Evolutionary conservation across 305 asterid genomes (phyloP), one percentile per base, ranked within the genome.

Genomic region (Fraxinus angustifolia): DNA sequence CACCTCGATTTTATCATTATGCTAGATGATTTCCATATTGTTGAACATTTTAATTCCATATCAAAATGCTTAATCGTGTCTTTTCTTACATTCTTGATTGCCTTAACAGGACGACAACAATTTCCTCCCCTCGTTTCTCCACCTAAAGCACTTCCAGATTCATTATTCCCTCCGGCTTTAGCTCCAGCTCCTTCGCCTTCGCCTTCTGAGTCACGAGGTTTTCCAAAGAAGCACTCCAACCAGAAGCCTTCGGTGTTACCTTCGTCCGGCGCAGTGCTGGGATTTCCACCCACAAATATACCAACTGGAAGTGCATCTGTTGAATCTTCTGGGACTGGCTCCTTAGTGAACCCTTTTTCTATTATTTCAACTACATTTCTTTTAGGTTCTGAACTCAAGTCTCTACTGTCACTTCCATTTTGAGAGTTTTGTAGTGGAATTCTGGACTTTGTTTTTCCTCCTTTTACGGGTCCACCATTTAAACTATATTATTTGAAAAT

Each of bases 171-270:
- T 75, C 98, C 99, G 31, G 82, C 48, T 38, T 12, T 12, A 0
- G 12, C 45, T 4, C 97, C 98, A 34, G 83, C 98, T 21, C 98
- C 99, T 45, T 84, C 98, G 53, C 97, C 98, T 40, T 83, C 97
- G 23, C 99, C 99, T 31, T 82, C 91, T 5, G 94, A 87, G 79
- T 71, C 88, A 0, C 91, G 97, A 0, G 94, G 99, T 42, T 79
- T 91, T 56, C 98, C 95, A 75, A 38, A 85, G 4, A 73, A 82
- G 0, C 82, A 76, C 80, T 94, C 97, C 0, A 80, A 50, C 62
- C 19, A 50, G 62, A 50, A 75, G 65, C 81, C 93, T 73, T 85
- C 93, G 0, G 89, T 87, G 8, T 89, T 89, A 50, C 97, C 98
- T 36, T 86, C 94, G 2, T 77, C 97, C 2, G 90, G 94, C 10